Conservation (phyloP, 805 yeast species). For the Isabelozyma heimii region DNA sequence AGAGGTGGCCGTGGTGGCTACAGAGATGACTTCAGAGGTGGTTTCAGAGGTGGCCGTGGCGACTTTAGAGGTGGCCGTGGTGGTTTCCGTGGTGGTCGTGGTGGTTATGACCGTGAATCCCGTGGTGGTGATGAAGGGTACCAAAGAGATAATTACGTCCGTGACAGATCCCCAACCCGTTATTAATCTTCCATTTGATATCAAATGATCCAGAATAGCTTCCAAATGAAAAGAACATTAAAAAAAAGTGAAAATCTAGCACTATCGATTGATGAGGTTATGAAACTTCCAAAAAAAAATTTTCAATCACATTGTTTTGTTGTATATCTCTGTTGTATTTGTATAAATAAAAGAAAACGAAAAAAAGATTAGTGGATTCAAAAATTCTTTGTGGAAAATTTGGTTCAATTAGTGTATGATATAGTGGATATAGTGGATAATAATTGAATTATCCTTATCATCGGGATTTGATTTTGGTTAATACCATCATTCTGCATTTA, state of each 20-base stretch:
- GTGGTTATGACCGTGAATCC: constrained; percentile 47
- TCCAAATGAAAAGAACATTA: not conserved
- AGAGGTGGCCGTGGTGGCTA: constrained; percentile 29
- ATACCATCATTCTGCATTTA: not conserved
- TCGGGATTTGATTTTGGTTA: not conserved
- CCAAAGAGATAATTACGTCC: constrained; percentile 44
- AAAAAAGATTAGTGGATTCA: constrained; percentile 1
- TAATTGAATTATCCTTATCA: no score
- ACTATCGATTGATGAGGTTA: not conserved
- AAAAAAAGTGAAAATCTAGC: not conserved
- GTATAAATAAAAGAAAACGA: constrained; percentile 3
- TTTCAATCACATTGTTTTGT: constrained; percentile 2
- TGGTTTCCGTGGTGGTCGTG: constrained; percentile 48
- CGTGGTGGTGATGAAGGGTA: constrained; percentile 49
- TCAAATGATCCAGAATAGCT: not conserved
- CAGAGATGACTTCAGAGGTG: constrained; percentile 32
- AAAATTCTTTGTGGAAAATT: not conserved
- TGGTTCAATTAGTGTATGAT: not conserved
- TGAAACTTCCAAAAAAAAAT: constrained; percentile 1
- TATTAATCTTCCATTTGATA: constrained; percentile 34
- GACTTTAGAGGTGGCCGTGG: constrained; percentile 30
- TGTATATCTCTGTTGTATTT: constrained; percentile 3
- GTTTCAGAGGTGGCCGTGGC: constrained; percentile 33
- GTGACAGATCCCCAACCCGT: constrained; percentile 74
- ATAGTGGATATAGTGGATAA: not conserved